Evolutionary conservation across 306 rosid species (phyloP), one percentile per base, ranked within the genome.

Genomic region (Trifolium fragiferum): DNA sequence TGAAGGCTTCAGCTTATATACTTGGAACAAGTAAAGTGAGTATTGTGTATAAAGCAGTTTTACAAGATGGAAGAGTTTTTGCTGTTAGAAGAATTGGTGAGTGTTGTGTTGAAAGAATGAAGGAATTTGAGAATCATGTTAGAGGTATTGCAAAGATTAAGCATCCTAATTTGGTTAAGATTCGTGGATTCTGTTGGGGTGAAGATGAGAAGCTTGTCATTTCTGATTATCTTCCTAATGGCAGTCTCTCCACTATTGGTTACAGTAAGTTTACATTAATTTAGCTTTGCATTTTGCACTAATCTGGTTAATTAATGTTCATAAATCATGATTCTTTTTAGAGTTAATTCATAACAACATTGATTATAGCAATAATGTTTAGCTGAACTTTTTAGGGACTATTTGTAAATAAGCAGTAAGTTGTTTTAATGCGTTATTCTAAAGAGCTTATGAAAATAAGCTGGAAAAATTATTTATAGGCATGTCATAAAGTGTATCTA

Each of bases 51-150:
- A 91, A 86, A 74, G 99, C 99, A 0, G 90, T 94, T 81, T 73
- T 92, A 6, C 92, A 88, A 10, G 93, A 94, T 69, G 96, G 92
- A 10, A 87, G 92, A 38, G 84, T 84, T 7, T 80, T 90, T 20
- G 99, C 93, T 5, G 96, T 94, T 58, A 81, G 97, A 75, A 87
- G 99, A 40, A 92, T 94, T 1, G 99, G 93, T 4, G 90, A 86
- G 66, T 77, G 90, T 65, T 80, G 81, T 19, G 73, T 84, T 43
- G 84, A 87, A 84, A 92, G 66, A 72, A 82, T 68, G 91, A 90
- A 77, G 82, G 97, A 94, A 0, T 94, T 94, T 7, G 96, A 94
- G 84, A 84, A 62, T 61, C 91, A 87, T 41, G 88, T 90, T 18
- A 83, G 86, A 64, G 84, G 49, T 43, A 79, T 94, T 27, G 91